Conservation (phyloP, 106 monocot genomes). For the Alisma plantagoaquatica region DNA sequence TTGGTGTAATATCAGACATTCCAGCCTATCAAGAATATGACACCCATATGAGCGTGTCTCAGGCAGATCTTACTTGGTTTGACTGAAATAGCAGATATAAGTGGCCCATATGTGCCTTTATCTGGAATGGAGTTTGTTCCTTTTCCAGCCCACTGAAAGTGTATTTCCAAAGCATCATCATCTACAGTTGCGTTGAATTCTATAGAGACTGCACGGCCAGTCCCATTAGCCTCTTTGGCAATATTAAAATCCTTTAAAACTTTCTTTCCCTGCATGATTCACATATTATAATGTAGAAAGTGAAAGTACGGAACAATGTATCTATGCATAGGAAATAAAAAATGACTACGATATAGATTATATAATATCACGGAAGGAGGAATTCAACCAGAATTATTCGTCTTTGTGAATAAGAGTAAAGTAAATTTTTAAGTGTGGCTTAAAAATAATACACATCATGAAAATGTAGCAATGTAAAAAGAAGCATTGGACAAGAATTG, state of each 20-base stretch:
- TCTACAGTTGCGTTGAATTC: neutral
- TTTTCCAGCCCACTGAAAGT: constrained; percentile 21
- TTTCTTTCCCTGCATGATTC: constrained; percentile 1
- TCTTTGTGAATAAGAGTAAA: no score
- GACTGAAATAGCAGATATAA: constrained; percentile 23
- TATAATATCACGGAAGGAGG: no score
- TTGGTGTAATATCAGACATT: constrained; percentile 7
- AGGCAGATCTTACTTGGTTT: constrained; percentile 15
- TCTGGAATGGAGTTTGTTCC: constrained; percentile 15
- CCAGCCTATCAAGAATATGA: neutral
- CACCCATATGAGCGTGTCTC: no score
- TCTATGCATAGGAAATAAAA: no score
- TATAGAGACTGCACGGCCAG: constrained; percentile 8
- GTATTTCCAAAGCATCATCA: constrained; percentile 9
- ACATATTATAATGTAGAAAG: no score
- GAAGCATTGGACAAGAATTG: no score
- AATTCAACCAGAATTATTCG: no score
- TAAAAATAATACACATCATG: no score
- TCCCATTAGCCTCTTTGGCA: constrained; percentile 16
- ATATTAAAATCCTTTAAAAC: constrained; percentile 17
- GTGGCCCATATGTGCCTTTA: constrained; percentile 17
- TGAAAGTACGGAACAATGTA: no score
- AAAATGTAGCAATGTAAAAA: no score
- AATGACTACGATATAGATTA: no score
- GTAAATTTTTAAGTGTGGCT: no score